Base-by-base conservation (phyloP, 805 yeast genomes). In the Ogataea glucozyma region DNA sequence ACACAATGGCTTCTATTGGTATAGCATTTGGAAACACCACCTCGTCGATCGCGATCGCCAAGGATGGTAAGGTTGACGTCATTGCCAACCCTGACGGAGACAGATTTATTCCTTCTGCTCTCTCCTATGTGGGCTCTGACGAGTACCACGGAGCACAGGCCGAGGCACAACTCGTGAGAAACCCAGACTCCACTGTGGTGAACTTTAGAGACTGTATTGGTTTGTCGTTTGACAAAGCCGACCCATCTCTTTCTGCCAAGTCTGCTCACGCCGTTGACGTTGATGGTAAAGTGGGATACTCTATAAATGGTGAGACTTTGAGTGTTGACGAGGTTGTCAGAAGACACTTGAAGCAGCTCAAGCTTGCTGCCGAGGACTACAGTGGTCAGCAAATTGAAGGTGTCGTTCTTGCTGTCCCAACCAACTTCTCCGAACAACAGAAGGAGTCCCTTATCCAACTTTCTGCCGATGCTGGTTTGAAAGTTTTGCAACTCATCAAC, bases 61-160 rank as follows among this genome's bases (percentile, higher is more conserved):
- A 76, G 49, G 97, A 91, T 60, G 97, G 97, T 49, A 86, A 85
- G 65, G 93, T 88, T 51, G 97, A 93, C 63, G 96, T 93, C 54
- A 91, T 93, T 66, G 99, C 99, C 55, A 91, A 93, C 80, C 97
- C 95, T 55, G 99, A 93, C 63, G 99, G 99, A 67, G 98, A 93
- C 71, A 88, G 98, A 73, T 78, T 91, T 47, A 93, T 93, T 64
- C 96, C 98, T 49, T 85, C 98, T 21, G 85, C 86, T 46, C 76
- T 93, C 48, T 81, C 97, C 14, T 93, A 90, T 65, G 89, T 89
- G 46, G 97, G 95, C 48, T 84, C 77, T 43, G 98, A 93, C 65
- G 98, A 93, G 72, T 93, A 88, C 71, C 97, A 93, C 64, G 99
- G 99, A 48, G 85, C 88, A 46, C 98, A 93, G 73, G 99, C 98